These are phyloP conservation scores for Hibiscus trionum DNA, from an alignment of 345 rosid genomes.

Conservation along the genomic window DNA sequence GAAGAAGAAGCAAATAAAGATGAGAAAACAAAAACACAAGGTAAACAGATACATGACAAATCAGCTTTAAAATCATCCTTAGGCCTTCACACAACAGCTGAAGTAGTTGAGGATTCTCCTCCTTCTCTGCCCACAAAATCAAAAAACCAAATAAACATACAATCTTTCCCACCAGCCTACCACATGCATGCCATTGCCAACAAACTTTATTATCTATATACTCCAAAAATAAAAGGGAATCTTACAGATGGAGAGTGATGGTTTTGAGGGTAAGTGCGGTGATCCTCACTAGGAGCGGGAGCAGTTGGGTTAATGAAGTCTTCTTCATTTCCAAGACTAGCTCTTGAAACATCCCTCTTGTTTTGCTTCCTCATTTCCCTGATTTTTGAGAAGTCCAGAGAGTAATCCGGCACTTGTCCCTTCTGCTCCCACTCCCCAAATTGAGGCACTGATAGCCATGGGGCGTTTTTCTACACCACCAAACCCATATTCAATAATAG, in stretches of 20 bases:
- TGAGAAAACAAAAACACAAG: neutral
- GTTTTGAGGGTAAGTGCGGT: constrained; percentile 28
- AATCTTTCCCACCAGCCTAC: neutral
- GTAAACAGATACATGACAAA: neutral
- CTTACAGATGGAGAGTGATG: constrained; percentile 69
- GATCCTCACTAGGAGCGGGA: constrained; percentile 24
- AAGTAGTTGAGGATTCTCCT: constrained; percentile 71
- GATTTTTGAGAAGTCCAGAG: constrained; percentile 81
- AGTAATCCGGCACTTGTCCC: constrained; percentile 88
- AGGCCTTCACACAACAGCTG: constrained; percentile 75
- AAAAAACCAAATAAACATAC: neutral
- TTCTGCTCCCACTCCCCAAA: constrained; percentile 99
- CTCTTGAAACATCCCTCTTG: constrained; percentile 83
- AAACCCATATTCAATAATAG: neutral
- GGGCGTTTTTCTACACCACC: constrained; percentile 45
- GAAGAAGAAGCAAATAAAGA: neutral
- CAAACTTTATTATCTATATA: neutral
- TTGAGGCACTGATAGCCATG: constrained; percentile 95
- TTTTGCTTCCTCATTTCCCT: constrained; percentile 94
- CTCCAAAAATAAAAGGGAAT: neutral
- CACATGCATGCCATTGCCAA: constrained; percentile 12
- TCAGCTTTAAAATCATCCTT: neutral
- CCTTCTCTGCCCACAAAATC: constrained; percentile 41
- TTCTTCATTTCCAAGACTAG: constrained; percentile 95
- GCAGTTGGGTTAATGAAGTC: constrained; percentile 64